Conservation (phyloP, 192 early-diverging fungal species). For the Backusella mclennaniae region DNA sequence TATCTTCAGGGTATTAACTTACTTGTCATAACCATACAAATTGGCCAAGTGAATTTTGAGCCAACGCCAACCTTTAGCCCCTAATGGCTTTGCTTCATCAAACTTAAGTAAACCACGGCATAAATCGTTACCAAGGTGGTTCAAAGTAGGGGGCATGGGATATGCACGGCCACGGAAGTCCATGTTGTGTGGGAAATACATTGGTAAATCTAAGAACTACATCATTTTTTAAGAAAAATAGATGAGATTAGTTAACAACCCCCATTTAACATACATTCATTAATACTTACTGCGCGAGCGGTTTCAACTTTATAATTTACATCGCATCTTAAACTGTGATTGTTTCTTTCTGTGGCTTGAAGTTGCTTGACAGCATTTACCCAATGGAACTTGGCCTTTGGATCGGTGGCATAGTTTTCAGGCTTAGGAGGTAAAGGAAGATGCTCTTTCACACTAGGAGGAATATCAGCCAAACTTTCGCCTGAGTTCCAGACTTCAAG, state of each 20-base stretch:
- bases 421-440: constrained; percentile 56
- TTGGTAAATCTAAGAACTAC: constrained; percentile 80
- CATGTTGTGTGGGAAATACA: constrained; percentile 97
- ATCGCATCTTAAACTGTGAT: constrained; percentile 86
- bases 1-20: not conserved
- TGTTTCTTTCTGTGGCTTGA: constrained; percentile 62
- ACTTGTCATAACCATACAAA: constrained; percentile 89
- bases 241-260: not conserved
- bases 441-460: constrained; percentile 49
- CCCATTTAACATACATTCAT: not conserved
- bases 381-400: constrained; percentile 56
- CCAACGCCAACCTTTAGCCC: constrained; percentile 81
- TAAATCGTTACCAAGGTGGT: constrained; percentile 96
- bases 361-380: constrained; percentile 52
- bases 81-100: constrained; percentile 75
- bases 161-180: constrained; percentile 98
- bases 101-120: constrained; percentile 93
- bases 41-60: constrained; percentile 95
- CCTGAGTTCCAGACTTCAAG: constrained; percentile 89
- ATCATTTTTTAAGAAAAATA: not conserved
- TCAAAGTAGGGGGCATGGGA: constrained; percentile 92
- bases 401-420: constrained; percentile 59
- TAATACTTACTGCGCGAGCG: constrained; percentile 71
- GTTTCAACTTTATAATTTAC: constrained; percentile 96
- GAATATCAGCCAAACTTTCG: constrained; percentile 69